Conservation (phyloP, 139 green algal genomes). For the Klebsormidium nitens region DNA sequence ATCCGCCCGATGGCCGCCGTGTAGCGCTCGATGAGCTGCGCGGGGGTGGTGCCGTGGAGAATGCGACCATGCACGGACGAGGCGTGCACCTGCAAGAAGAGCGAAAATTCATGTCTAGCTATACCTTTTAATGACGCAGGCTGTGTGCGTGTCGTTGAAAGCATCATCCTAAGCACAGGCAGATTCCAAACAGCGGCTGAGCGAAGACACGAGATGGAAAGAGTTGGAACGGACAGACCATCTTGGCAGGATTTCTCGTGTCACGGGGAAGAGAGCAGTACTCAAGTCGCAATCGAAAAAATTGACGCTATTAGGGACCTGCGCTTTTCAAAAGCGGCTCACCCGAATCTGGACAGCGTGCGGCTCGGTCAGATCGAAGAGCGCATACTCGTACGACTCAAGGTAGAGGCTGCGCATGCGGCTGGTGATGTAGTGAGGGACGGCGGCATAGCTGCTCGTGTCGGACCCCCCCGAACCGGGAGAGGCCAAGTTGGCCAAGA, state of each 20-base stretch:
- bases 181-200: too few relatives aligned
- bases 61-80: slow-evolving; percentile 12
- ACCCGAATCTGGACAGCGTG: slow-evolving; percentile 22
- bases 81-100: slow-evolving; percentile 14
- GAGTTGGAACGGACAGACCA: too few relatives aligned
- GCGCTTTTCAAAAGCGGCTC: too few relatives aligned
- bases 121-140: too few relatives aligned
- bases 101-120: too few relatives aligned
- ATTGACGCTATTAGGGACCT: too few relatives aligned
- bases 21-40: slow-evolving; percentile 34
- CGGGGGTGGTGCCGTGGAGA: slow-evolving; percentile 17
- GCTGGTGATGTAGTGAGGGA: slow-evolving; percentile 45
- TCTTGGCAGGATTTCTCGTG: too few relatives aligned
- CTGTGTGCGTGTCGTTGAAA: too few relatives aligned
- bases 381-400: slow-evolving; percentile 27
- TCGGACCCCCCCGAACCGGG: slow-evolving; percentile 18
- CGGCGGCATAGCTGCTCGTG: slow-evolving; percentile 41
- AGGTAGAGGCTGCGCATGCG: slow-evolving; percentile 35
- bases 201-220: too few relatives aligned
- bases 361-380: slow-evolving; percentile 38
- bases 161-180: too few relatives aligned
- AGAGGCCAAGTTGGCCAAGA: slow-evolving; percentile 12
- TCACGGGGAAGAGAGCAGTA: too few relatives aligned
- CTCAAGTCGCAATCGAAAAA: too few relatives aligned
- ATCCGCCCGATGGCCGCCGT: slow-evolving; percentile 40